Conservation (phyloP, 805 yeast genomes). For the Hanseniaspora jakobsenii region DNA sequence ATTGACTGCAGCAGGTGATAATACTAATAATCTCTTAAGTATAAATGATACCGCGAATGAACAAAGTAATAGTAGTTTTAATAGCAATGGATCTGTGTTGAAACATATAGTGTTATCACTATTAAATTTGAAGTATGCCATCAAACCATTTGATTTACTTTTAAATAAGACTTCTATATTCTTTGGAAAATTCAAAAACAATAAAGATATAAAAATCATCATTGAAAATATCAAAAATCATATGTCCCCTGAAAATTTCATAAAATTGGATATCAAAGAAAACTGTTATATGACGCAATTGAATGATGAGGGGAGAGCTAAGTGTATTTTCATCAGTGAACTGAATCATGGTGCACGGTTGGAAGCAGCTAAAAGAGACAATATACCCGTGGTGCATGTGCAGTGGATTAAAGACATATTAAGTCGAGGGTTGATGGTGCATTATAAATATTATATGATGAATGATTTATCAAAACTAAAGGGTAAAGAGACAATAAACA, state of each 20-base stretch:
- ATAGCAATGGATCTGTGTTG: slow-evolving; percentile 14
- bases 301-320: slow-evolving; percentile 24
- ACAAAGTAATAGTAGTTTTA: slow-evolving; percentile 1
- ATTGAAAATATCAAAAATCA: slow-evolving; percentile 1
- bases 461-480: no score
- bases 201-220: background rate
- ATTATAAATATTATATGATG: slow-evolving; percentile 27
- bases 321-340: slow-evolving; percentile 24
- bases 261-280: slow-evolving; percentile 5
- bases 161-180: slow-evolving; percentile 9
- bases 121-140: slow-evolving; percentile 5
- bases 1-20: slow-evolving; percentile 4
- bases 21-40: no score
- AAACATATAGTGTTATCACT: slow-evolving; percentile 10
- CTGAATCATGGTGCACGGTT: slow-evolving; percentile 23
- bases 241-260: slow-evolving; percentile 1
- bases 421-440: slow-evolving; percentile 32
- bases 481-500: slow-evolving; percentile 17
- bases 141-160: slow-evolving; percentile 14
- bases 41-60: no score
- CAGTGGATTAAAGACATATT: slow-evolving; percentile 36
- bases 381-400: slow-evolving; percentile 33
- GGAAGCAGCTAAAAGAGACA: slow-evolving; percentile 31
- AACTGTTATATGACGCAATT: slow-evolving; percentile 12
- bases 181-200: slow-evolving; percentile 9